Conservation (phyloP, 106 monocot species). For the Dendrobium officinale region DNA sequence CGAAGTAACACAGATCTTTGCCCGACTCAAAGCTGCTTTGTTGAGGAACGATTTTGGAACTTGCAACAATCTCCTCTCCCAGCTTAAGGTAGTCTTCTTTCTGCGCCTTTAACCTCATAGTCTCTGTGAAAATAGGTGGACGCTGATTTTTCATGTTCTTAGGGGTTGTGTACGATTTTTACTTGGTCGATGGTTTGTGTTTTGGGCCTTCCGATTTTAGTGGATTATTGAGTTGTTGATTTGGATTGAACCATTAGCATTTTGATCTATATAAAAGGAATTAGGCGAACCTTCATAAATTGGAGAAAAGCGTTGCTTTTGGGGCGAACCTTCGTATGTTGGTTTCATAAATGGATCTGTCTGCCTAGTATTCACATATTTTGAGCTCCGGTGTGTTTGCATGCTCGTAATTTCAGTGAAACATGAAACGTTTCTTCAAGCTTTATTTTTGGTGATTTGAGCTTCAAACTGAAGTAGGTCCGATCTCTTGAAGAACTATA, state of each 20-base stretch:
- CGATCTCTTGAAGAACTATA: neutral
- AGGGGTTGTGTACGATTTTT: neutral
- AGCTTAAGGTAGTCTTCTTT: conserved; percentile 58
- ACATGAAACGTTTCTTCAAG: neutral
- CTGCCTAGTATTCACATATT: neutral
- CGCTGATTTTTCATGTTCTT: neutral
- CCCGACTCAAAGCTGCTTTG: conserved; percentile 63
- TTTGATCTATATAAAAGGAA: neutral
- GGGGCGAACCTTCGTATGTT: neutral
- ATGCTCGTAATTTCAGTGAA: neutral
- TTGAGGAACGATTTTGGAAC: conserved; percentile 52
- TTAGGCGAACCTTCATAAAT: neutral
- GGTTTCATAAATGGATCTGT: neutral
- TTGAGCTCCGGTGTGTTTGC: neutral
- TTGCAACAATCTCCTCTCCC: conserved; percentile 58
- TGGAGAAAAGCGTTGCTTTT: neutral
- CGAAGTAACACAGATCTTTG: conserved; percentile 66
- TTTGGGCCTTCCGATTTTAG: neutral
- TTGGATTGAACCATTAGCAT: neutral
- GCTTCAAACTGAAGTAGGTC: neutral
- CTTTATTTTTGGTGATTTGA: neutral
- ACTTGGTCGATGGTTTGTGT: neutral
- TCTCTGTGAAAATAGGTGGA: neutral
- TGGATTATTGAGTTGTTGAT: neutral
- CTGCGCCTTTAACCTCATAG: neutral